Evolutionary conservation across 306 rosid species (phyloP), one percentile per base, ranked within the genome.

Genomic region (Macrotyloma uniflorum): DNA sequence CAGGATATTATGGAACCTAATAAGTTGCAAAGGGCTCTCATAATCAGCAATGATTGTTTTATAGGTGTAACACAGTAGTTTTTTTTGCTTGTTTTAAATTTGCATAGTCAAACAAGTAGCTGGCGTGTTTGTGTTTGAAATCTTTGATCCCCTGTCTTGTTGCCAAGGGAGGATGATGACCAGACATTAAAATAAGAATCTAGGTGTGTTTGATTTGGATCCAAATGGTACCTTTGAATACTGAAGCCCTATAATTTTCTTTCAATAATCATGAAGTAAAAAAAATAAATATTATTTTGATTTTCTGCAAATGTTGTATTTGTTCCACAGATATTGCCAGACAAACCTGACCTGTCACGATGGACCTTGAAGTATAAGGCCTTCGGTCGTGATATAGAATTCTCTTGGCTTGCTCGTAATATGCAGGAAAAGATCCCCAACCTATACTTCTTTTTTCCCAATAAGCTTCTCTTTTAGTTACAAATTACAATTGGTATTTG

Each of bases 391-490:
- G 83, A 91, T 70, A 83, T 95, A 62, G 89, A 95, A 62, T 95
- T 65, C 83, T 87, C 99, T 26, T 95, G 99, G 99, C 98, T 95
- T 84, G 93, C 99, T 70, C 91, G 93, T 35, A 95, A 95, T 85
- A 86, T 95, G 97, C 98, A 95, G 97, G 98, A 72, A 92, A 88
- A 63, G 79, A 82, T 85, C 74, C 72, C 82, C 20, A 28, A 20
- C 76, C 79, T 64, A 49, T 79, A 15, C 72, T 71, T 47, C 75
- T 16, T 42, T 18, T n/a, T 47, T 16, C 66, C 69, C 9, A 1
- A 51, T 67, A 33, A 38, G 32, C 36, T 64, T 11, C 40, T 55
- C 32, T 72, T 26, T 28, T 38, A 9, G 43, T 38, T 9, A 38
- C 43, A 38, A 58, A 35, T 65, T 69, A 51, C 81, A 61, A 36